Base-by-base conservation (phyloP, 305 asterid genomes). In the Solanum hybrid region DNA sequence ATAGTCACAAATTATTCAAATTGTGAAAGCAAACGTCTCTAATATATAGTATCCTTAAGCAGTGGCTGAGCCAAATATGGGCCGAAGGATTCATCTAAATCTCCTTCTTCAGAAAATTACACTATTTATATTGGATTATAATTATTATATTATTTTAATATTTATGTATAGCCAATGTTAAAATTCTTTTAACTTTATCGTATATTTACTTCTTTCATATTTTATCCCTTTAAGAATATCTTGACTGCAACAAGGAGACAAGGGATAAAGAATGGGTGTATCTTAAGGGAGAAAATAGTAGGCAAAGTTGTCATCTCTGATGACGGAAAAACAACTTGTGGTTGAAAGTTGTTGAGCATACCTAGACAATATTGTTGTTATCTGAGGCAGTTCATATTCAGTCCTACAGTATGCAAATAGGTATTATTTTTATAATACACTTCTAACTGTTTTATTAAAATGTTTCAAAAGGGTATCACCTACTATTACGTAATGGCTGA, bases 321-420 rank as follows among this genome's bases (percentile, higher is more conserved):
- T 11, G n/a, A 79, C 6, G 32, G 11, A 12, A 76, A 76, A 32
- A 79, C 10, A 10, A 22, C 7, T 10, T 22, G 31, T n/a, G 60
- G 29, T 37, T 78, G 85, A 11, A 78, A 78, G 60, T 78, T 10
- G 87, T 82, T 82, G 87, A 45, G 87, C 38, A 24, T 40, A 80
- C 69, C 36, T 40, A 80, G 66, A 13, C 69, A 80, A 80, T 38
- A 34, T 79, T 80, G 56, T 26, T 81, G 86, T 81, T 81, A 26
- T 80, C 36, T 40, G 86, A 51, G 24, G 36, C 36, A 26, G 86
- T 40, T 40, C 24, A 79, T 79, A 80, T 29, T 27, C 34, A 42
- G 87, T 40, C 9, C 37, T 27, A 42, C 72, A 32, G 34, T 4
- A 4, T 14, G 10, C 72, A 45, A 29, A 82, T 45, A 12, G 3